A percentile compares a stretch with the other conserved stretches of the same genome.
Evolutionary conservation across 371 early-diverging fungal species (phyloP).

Genomic region (Haplosporangium sp.): DNA sequence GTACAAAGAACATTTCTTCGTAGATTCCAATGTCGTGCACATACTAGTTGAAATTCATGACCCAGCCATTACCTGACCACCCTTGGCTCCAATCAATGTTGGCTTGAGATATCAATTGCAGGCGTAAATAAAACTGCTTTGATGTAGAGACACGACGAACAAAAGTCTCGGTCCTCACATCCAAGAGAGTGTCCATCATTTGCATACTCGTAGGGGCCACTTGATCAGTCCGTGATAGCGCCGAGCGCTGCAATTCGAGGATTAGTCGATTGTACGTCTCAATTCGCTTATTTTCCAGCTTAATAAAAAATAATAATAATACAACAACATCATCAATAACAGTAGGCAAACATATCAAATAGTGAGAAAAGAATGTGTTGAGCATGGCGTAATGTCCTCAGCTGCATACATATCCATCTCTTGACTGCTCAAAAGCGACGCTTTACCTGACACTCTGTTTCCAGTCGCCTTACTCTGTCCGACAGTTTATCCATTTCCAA

Average conservation of each 20-base stretch:
- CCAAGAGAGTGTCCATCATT: background rate
- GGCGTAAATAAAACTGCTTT: conserved; percentile 10
- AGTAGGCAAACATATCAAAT: conserved; percentile 1
- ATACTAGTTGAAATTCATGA: too few relatives aligned
- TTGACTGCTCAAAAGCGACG: too few relatives aligned
- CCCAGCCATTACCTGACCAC: conserved; percentile 31
- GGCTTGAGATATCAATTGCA: conserved; percentile 10
- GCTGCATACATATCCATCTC: too few relatives aligned
- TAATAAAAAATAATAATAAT: background rate
- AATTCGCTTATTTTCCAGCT: conserved; percentile 41
- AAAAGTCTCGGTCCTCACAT: conserved; percentile 8
- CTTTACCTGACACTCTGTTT: conserved; percentile 22
- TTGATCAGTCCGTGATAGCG: background rate
- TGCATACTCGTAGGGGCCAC: background rate
- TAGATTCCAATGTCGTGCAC: background rate
- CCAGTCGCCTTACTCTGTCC: conserved; percentile 19
- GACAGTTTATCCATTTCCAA: conserved; percentile 18
- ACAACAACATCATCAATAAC: background rate
- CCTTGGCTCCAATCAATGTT: conserved; percentile 35
- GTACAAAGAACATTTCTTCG: background rate
- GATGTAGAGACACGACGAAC: conserved; percentile 14
- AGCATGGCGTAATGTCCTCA: too few relatives aligned
- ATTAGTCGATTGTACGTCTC: conserved; percentile 22
- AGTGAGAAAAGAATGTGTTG: background rate
- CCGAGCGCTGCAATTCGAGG: conserved; percentile 16